These are phyloP conservation scores for Nannochloris sp. DNA, from an alignment of 139 green algal genomes.

Conservation along the genomic window DNA sequence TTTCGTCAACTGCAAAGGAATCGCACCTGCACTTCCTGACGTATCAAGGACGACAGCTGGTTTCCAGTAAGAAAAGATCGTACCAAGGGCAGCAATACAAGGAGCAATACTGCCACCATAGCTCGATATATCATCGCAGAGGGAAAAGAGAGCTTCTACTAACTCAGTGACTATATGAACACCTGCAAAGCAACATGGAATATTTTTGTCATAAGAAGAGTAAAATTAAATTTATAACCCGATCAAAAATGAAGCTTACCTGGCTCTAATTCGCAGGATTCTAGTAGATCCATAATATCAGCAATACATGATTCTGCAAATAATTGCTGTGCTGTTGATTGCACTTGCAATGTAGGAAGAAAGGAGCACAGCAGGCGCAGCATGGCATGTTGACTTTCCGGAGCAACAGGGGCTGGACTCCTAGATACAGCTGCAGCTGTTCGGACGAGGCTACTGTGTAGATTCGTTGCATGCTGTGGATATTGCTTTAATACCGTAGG, in stretches of 20 bases:
- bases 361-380: slow-evolving; percentile 4
- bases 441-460: slow-evolving; percentile 1
- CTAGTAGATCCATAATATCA: slow-evolving; percentile 11
- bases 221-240: too few species aligned
- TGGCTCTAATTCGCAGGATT: slow-evolving; percentile 5
- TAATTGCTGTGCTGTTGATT: neutral
- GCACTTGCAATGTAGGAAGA: neutral
- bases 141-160: too few species aligned
- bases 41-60: too few species aligned
- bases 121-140: too few species aligned
- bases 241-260: too few species aligned
- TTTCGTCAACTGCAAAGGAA: too few species aligned
- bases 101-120: too few species aligned
- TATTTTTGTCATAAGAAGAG: neutral
- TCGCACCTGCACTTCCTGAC: too few species aligned
- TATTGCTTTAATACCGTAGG: neutral
- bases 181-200: neutral
- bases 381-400: neutral
- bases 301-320: neutral
- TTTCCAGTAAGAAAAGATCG: too few species aligned
- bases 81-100: too few species aligned
- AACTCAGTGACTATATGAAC: too few species aligned
- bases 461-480: neutral
- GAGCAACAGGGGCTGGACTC: neutral
- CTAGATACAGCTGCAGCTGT: neutral